Evolutionary conservation across 805 yeast genomes (phyloP).

Genomic region (Kodamaea nitidulidarum): DNA sequence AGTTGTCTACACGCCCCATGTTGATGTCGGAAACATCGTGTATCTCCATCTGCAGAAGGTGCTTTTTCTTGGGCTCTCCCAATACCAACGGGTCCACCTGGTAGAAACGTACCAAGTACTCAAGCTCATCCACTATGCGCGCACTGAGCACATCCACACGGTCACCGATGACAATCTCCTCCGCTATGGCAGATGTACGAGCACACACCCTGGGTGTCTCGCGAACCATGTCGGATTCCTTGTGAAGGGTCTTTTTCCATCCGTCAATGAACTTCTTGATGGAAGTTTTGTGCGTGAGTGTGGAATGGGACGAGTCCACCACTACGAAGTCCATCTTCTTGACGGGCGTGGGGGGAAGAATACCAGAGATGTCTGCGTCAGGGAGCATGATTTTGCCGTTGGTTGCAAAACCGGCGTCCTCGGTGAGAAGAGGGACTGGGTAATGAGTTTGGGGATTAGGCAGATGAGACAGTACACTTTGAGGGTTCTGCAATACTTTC

Average conservation of each 20-base stretch:
- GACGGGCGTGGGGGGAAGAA: constrained; percentile 67
- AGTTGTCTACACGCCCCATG: constrained; percentile 34
- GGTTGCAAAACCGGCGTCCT: constrained; percentile 40
- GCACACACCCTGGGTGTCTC: background rate
- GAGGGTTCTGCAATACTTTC: too few species aligned
- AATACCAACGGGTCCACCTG: background rate
- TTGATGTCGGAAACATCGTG: constrained; percentile 38
- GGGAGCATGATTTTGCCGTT: constrained; percentile 53
- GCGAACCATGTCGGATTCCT: constrained; percentile 1
- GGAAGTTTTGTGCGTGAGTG: constrained; percentile 29
- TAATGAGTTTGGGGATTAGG: background rate
- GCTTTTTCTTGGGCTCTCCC: background rate
- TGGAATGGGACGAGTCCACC: constrained; percentile 8
- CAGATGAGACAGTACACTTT: background rate
- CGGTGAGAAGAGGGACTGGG: background rate
- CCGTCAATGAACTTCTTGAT: constrained; percentile 37
- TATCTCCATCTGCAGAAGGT: constrained; percentile 17
- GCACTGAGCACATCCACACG: constrained; percentile 67
- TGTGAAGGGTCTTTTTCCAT: constrained; percentile 36
- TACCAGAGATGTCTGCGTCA: constrained; percentile 37
- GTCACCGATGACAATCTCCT: constrained; percentile 20
- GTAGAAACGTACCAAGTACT: constrained; percentile 48
- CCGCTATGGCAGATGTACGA: constrained; percentile 2
- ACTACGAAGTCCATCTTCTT: constrained; percentile 49
- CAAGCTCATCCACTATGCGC: constrained; percentile 66